Evolutionary conservation across 2,329 filamentous ascomycete species (phyloP).

Genomic region (Ceratocystiopsis brevicomis): DNA sequence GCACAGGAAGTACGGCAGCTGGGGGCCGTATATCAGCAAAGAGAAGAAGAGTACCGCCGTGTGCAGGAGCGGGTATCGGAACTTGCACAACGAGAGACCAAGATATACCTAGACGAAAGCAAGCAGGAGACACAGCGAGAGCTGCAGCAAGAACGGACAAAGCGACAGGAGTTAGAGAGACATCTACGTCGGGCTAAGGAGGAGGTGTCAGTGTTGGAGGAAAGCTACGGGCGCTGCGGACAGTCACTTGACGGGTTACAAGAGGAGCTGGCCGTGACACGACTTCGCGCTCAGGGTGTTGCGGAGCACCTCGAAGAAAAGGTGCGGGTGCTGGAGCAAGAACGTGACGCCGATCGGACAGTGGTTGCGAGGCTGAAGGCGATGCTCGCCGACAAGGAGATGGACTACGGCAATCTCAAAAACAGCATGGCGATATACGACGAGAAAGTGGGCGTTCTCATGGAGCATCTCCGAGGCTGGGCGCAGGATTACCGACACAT

Average conservation of each 20-base stretch:
- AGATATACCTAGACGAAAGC: constrained; percentile 2
- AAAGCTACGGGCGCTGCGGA: constrained; percentile 1
- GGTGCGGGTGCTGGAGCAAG: background rate
- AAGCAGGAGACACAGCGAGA: constrained; percentile 1
- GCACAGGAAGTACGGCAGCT: constrained; percentile 1
- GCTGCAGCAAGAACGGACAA: constrained; percentile 6
- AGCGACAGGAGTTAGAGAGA: constrained; percentile 5
- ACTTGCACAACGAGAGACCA: constrained; percentile 2
- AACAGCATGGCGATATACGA: constrained; percentile 3
- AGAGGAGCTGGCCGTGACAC: constrained; percentile 2
- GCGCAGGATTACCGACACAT: constrained; percentile 5
- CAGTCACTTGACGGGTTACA: constrained; percentile 1
- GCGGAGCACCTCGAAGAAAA: background rate
- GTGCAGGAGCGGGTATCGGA: constrained; percentile 1
- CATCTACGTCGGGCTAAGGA: constrained; percentile 5
- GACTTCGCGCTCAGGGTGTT: background rate
- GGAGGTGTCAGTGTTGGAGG: constrained; percentile 2
- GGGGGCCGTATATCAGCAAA: background rate
- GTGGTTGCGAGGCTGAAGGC: constrained; percentile 3
- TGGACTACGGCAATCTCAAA: constrained; percentile 1
- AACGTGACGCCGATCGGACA: background rate
- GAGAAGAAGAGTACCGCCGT: constrained; percentile 5
- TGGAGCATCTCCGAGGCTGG: constrained; percentile 4
- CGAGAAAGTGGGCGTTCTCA: constrained; percentile 1
- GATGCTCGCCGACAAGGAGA: constrained; percentile 2